Conservation (phyloP, 805 yeast species). For the Pichia exigua region DNA sequence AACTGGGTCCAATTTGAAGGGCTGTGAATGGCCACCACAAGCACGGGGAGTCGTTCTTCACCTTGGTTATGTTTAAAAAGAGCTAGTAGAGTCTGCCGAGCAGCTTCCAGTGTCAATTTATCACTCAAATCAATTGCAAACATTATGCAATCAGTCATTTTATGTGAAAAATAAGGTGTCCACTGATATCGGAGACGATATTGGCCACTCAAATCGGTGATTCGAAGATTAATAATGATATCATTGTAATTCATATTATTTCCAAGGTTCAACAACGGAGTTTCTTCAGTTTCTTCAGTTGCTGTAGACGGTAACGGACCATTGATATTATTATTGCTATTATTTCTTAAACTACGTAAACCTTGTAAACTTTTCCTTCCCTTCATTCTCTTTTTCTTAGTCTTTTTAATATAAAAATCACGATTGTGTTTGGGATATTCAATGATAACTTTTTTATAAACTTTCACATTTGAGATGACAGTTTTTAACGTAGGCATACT, state of each 20-base stretch:
- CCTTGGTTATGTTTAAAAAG: neutral
- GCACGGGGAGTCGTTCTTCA: neutral
- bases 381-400: neutral
- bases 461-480: neutral
- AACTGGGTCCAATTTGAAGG: neutral
- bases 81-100: neutral
- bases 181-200: conserved; percentile 19
- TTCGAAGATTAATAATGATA: neutral
- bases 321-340: neutral
- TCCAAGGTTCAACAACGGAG: neutral
- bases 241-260: neutral
- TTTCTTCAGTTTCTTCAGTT: neutral
- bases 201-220: conserved; percentile 29
- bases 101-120: conserved; percentile 12
- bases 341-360: neutral
- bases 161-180: conserved; percentile 11
- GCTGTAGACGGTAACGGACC: neutral
- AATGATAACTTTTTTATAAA: neutral
- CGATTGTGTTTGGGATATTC: neutral
- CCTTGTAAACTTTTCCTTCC: neutral
- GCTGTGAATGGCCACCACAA: neutral
- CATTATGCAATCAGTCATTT: conserved; percentile 16
- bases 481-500: neutral
- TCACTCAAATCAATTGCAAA: conserved; percentile 27
- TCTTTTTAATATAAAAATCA: no score